Evolutionary conservation across 495 filamentous ascomycete genomes (phyloP).

Genomic region (Xylaria cubensis): DNA sequence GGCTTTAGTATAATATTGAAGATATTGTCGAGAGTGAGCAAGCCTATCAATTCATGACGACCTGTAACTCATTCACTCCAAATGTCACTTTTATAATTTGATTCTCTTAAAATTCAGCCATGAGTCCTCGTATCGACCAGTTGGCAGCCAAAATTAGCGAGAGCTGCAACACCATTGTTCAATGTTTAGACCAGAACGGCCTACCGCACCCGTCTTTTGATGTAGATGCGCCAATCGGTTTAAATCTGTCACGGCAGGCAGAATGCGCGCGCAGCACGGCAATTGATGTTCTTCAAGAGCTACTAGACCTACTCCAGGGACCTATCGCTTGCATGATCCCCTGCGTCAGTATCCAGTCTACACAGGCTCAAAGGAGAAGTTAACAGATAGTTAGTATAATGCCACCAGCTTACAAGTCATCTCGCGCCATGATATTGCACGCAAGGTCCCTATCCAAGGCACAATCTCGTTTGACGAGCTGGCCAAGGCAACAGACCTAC

Average conservation of each 20-base stretch:
- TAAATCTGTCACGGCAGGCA: background rate
- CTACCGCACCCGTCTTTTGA: constrained; percentile 6
- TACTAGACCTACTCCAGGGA: constrained; percentile 10
- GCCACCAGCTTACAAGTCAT: constrained; percentile 41
- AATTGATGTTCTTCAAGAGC: constrained; percentile 17
- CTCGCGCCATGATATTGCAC: constrained; percentile 43
- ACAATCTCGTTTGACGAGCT: constrained; percentile 42
- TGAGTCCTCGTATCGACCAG: constrained; percentile 11
- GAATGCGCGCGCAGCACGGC: constrained; percentile 11
- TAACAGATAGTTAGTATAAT: constrained; percentile 27
- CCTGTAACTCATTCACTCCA: no score
- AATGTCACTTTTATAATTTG: no score
- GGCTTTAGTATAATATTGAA: background rate
- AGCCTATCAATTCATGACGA: background rate
- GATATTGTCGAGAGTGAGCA: background rate
- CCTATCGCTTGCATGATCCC: constrained; percentile 11
- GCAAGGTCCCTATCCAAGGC: constrained; percentile 40
- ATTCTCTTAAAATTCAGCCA: background rate
- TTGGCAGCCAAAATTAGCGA: constrained; percentile 14
- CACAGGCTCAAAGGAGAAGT: no score
- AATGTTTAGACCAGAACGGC: background rate
- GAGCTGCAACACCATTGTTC: background rate
- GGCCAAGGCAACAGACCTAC: constrained; percentile 32
- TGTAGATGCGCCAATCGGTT: background rate
- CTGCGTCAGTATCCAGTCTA: background rate